Percentiles rank a stretch among this genome's conserved stretches.
These are phyloP conservation scores for Lagenidium sp. DNA, from an alignment of 352 stramenopile species.

Conservation along the genomic window DNA sequence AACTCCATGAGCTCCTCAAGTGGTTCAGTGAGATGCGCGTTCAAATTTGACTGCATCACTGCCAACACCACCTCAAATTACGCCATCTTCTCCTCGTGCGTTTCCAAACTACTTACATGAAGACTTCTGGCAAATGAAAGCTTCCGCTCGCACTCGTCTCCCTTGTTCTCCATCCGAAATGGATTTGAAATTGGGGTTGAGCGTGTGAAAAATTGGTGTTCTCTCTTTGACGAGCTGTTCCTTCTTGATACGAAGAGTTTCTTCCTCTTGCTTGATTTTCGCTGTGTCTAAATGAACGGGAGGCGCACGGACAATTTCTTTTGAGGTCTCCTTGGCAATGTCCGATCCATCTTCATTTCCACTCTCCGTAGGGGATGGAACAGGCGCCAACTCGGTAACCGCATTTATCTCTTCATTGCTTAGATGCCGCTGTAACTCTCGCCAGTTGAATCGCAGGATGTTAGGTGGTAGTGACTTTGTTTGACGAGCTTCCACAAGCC, in stretches of 20 bases:
- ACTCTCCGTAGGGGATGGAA: too few relatives aligned
- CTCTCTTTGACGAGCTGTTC: conserved; percentile 44
- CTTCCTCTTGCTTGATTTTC: conserved; percentile 29
- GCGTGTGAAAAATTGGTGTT: conserved; percentile 58
- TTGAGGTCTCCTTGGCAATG: conserved; percentile 16
- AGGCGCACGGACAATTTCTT: conserved; percentile 31
- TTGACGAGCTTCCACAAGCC: conserved; percentile 42
- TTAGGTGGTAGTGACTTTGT: conserved; percentile 26
- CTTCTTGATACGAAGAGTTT: conserved; percentile 37
- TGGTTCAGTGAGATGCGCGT: conserved; percentile 64
- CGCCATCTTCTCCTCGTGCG: too few relatives aligned
- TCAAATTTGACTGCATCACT: conserved; percentile 67
- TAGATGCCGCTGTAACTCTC: conserved; percentile 23
- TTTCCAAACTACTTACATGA: conserved; percentile 55
- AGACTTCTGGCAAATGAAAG: conserved; percentile 65
- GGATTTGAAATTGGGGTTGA: conserved; percentile 53
- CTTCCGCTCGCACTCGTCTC: conserved; percentile 33
- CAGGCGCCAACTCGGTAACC: conserved; percentile 9
- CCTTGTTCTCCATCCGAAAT: conserved; percentile 23
- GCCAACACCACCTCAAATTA: too few relatives aligned
- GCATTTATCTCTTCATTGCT: conserved; percentile 10
- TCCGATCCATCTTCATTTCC: conserved; percentile 48
- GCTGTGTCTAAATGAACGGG: conserved; percentile 25
- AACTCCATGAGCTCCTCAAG: conserved; percentile 80
- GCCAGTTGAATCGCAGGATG: conserved; percentile 27